These are phyloP conservation scores for Tephrocybe sp. DNA, from an alignment of 768 basidiomycete genomes.

Conservation along the genomic window DNA sequence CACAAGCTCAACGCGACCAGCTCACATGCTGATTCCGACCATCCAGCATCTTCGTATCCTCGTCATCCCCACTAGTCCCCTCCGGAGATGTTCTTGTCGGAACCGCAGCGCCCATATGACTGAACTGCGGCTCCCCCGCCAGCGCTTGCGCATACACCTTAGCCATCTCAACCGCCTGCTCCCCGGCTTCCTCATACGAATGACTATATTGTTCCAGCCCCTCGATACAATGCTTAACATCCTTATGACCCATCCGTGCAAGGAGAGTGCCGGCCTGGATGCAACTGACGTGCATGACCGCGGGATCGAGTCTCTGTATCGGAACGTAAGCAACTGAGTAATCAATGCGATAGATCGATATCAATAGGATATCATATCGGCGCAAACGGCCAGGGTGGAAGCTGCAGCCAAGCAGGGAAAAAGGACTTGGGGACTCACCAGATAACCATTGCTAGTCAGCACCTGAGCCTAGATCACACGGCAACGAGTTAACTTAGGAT, in stretches of 20 bases:
- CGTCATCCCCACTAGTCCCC: constrained; percentile 13
- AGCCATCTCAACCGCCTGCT: constrained; percentile 72
- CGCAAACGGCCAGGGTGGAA: constrained; percentile 11
- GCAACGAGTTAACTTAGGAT: constrained; percentile 3
- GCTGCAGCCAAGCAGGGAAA: constrained; percentile 17
- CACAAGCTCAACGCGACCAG: constrained; percentile 7
- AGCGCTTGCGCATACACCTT: constrained; percentile 44
- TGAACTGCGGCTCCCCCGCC: constrained; percentile 43
- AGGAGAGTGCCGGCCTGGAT: constrained; percentile 83
- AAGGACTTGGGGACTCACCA: constrained; percentile 42
- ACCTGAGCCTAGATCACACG: constrained; percentile 62
- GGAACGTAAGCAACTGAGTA: constrained; percentile 6
- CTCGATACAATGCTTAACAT: constrained; percentile 80
- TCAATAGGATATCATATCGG: not conserved
- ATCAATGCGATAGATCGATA: constrained; percentile 1
- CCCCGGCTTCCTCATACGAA: constrained; percentile 84
- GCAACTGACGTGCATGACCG: constrained; percentile 86
- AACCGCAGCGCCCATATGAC: constrained; percentile 45
- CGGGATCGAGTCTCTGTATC: constrained; percentile 73
- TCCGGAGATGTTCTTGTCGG: constrained; percentile 32
- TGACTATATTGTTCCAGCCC: constrained; percentile 88
- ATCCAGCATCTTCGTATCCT: constrained; percentile 13
- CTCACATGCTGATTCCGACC: constrained; percentile 9
- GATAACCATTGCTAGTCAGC: constrained; percentile 82
- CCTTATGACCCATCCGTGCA: constrained; percentile 79